Evolutionary conservation across 2,329 filamentous ascomycete species (phyloP).

Genomic region (Verticillium longisporum): DNA sequence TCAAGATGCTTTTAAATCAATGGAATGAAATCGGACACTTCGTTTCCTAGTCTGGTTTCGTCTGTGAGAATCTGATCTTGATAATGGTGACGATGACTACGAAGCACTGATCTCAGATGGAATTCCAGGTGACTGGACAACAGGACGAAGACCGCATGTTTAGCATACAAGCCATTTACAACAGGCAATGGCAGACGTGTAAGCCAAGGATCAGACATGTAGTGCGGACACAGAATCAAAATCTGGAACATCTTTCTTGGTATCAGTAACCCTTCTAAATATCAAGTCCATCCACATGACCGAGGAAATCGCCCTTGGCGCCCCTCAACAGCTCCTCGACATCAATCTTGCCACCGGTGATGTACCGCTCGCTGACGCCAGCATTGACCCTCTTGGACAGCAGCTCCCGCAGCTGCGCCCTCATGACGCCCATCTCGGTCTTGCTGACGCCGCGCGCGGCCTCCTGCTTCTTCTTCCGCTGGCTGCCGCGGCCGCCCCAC

Average conservation of each 20-base stretch:
- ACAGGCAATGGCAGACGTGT: too few species aligned
- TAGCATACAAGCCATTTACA: too few species aligned
- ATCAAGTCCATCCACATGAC: constrained; percentile 36
- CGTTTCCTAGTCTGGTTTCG: too few species aligned
- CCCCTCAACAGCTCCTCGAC: constrained; percentile 62
- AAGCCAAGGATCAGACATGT: too few species aligned
- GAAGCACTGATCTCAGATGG: too few species aligned
- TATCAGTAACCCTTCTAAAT: constrained; percentile 10
- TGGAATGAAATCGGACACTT: too few species aligned
- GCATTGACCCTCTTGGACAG: constrained; percentile 72
- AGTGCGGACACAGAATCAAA: background rate
- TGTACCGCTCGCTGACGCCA: constrained; percentile 80
- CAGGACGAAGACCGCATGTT: too few species aligned
- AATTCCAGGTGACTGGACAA: too few species aligned
- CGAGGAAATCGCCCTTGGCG: constrained; percentile 62
- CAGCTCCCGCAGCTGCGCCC: constrained; percentile 65
- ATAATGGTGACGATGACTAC: too few species aligned
- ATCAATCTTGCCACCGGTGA: constrained; percentile 80
- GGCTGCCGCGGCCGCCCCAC: constrained; percentile 62
- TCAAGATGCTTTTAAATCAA: too few species aligned
- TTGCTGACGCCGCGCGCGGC: constrained; percentile 63
- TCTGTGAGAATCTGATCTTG: too few species aligned
- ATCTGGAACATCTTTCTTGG: background rate
- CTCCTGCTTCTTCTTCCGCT: constrained; percentile 68
- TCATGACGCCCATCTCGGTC: constrained; percentile 62